phyloP scores from a whole-genome alignment of 225 moss, liverwort and hornwort genomes.

The Anthoceros angustus region DNA sequence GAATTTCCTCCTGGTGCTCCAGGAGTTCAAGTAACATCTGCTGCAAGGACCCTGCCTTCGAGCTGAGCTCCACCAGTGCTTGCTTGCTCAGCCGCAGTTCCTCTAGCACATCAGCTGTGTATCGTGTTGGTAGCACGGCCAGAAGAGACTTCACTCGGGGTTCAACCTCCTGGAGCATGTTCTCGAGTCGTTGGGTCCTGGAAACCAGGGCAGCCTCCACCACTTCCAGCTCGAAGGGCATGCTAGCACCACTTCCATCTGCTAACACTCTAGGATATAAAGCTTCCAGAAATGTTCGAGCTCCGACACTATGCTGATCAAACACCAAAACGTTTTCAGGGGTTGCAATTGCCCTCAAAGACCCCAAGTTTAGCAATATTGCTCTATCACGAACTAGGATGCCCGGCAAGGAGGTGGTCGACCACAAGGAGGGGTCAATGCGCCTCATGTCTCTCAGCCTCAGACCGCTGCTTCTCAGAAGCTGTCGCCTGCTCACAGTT shows the following conservation, averaged over 20 bases:
- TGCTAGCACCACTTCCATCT: conserved; percentile 31
- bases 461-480: conserved; percentile 48
- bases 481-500: conserved; percentile 45
- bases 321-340: conserved; percentile 84
- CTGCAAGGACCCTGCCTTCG: conserved; percentile 87
- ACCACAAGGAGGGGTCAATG: conserved; percentile 90
- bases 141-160: conserved; percentile 67
- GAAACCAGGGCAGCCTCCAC: conserved; percentile 85
- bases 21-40: conserved; percentile 93
- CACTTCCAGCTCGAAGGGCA: conserved; percentile 97
- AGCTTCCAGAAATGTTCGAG: conserved; percentile 52
- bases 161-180: conserved; percentile 77
- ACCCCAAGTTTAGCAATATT: conserved; percentile 83
- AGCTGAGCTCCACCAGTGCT: conserved; percentile 83
- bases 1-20: conserved; percentile 81
- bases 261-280: conserved; percentile 51
- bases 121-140: conserved; percentile 71
- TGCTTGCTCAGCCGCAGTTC: conserved; percentile 92
- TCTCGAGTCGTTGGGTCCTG: conserved; percentile 76
- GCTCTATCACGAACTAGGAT: conserved; percentile 87
- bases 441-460: conserved; percentile 92
- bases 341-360: conserved; percentile 72
- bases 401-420: conserved; percentile 78
- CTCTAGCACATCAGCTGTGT: conserved; percentile 83
- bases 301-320: conserved; percentile 66